Percentiles rank a stretch among this genome's conserved stretches.
Evolutionary conservation across 805 yeast genomes (phyloP).

Genomic region (Yueomyces sinensis): DNA sequence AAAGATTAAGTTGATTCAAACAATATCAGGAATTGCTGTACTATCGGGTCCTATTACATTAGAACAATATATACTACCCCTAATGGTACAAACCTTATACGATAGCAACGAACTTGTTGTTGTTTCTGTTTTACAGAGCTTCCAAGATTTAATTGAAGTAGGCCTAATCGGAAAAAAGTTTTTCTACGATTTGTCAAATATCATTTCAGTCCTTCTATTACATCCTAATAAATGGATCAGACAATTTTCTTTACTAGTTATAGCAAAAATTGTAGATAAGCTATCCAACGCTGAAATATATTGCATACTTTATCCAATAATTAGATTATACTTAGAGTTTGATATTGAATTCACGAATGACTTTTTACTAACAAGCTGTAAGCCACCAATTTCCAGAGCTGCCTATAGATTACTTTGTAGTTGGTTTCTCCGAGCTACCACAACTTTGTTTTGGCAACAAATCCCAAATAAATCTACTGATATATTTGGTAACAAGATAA

Average conservation of each 20-base stretch:
- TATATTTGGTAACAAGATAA: conserved; percentile 31
- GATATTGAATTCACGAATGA: conserved; percentile 65
- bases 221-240: conserved; percentile 87
- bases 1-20: conserved; percentile 55
- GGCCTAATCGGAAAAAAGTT: conserved; percentile 41
- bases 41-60: conserved; percentile 70
- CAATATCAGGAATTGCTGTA: conserved; percentile 62
- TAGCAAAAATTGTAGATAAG: conserved; percentile 48
- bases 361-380: conserved; percentile 50
- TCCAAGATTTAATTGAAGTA: conserved; percentile 41
- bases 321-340: conserved; percentile 62
- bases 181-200: conserved; percentile 41
- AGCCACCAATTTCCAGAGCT: conserved; percentile 51
- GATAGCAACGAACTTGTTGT: conserved; percentile 80
- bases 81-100: conserved; percentile 66
- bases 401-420: conserved; percentile 48
- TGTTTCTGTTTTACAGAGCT: conserved; percentile 47
- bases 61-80: conserved; percentile 80
- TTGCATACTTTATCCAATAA: conserved; percentile 71
- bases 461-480: conserved; percentile 26
- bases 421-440: conserved; percentile 59
- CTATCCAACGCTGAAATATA: conserved; percentile 66
- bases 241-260: conserved; percentile 47
- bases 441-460: conserved; percentile 73
- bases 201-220: conserved; percentile 43